Conservation (phyloP, 225 moss, liverwort and hornwort genomes). For the Physcomitrium patens region DNA sequence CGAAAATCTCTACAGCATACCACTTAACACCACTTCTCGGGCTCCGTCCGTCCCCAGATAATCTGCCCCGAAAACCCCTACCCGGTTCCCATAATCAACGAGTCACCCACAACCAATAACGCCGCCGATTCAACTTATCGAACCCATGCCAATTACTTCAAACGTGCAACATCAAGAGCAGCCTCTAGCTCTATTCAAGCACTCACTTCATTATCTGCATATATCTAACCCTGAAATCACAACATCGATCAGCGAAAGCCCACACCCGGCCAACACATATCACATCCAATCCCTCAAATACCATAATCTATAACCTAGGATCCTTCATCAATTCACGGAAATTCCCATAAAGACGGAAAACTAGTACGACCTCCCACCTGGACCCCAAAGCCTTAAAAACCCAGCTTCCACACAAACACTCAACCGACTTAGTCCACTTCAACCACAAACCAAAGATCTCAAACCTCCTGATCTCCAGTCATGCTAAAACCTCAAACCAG, state of each 20-base stretch:
- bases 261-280: neutral
- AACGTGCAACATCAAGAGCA: neutral
- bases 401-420: neutral
- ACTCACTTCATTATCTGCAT: neutral
- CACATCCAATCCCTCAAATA: conserved; percentile 7
- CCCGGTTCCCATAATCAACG: neutral
- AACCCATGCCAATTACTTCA: neutral
- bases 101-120: neutral
- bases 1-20: neutral
- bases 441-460: neutral
- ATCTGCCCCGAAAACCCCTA: neutral
- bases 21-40: neutral
- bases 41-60: conserved; percentile 2
- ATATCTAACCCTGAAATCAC: conserved; percentile 23
- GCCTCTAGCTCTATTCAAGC: neutral
- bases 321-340: neutral
- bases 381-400: neutral
- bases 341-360: neutral
- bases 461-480: no score
- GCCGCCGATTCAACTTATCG: neutral
- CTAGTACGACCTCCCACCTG: neutral
- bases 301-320: conserved; percentile 11
- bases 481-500: no score
- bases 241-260: neutral
- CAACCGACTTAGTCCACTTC: neutral